Evolutionary conservation across 208 protist genomes (phyloP).

Genomic region (Naegleria lovaniensis): DNA sequence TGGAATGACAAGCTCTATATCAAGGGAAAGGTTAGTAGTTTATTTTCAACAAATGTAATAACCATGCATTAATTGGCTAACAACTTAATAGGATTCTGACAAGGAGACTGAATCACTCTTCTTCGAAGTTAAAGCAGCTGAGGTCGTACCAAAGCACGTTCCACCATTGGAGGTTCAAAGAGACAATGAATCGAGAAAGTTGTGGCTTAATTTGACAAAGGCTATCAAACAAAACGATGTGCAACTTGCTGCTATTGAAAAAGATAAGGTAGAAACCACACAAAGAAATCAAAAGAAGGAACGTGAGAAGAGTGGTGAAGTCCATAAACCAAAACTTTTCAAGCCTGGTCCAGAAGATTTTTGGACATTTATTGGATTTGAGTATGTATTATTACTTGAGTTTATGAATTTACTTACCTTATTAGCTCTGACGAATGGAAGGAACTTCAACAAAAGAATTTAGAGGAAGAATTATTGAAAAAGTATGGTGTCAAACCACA

Average conservation of each 20-base stretch:
- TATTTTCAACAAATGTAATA: not conserved
- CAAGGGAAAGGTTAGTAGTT: not conserved
- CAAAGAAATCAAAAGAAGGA: constrained; percentile 40
- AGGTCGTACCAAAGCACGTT: constrained; percentile 33
- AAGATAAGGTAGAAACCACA: constrained; percentile 48
- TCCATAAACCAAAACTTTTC: constrained; percentile 27
- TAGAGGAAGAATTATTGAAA: not conserved
- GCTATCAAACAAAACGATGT: constrained; percentile 51
- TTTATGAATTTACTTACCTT: not conserved
- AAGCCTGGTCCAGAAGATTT: constrained; percentile 13
- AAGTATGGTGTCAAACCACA: not conserved
- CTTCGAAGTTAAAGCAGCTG: constrained; percentile 22
- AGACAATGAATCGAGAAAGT: constrained; percentile 43
- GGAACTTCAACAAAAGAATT: not conserved
- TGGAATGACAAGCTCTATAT: constrained; percentile 50
- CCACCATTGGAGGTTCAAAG: constrained; percentile 37
- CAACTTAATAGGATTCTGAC: not conserved
- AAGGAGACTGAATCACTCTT: constrained; percentile 25
- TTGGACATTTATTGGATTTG: constrained; percentile 19
- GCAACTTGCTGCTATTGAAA: constrained; percentile 50
- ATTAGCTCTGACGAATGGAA: not conserved
- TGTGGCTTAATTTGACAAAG: constrained; percentile 52
- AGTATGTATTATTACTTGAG: not conserved
- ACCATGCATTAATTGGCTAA: not conserved
- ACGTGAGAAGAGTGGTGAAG: constrained; percentile 22